A percentile compares a stretch with the other conserved stretches of the same genome.
phyloP scores from a whole-genome alignment of 2,329 filamentous ascomycete genomes.

The Pestalotiopsis sp. region DNA sequence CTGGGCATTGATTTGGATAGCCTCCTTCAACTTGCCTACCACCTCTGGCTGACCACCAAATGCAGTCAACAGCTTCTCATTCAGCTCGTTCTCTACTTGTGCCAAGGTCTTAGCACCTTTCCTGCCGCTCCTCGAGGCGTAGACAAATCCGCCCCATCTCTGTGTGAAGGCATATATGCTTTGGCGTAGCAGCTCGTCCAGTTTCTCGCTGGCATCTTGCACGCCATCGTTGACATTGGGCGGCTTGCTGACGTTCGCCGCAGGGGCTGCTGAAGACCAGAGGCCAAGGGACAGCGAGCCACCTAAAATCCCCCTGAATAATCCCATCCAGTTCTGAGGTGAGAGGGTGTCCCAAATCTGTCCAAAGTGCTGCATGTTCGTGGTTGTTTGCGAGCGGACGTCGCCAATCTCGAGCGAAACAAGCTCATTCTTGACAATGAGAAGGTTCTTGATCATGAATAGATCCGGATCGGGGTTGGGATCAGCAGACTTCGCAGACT shows the following conservation, averaged over 20 bases:
- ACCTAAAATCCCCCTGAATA: constrained; percentile 58
- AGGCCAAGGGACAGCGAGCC: constrained; percentile 44
- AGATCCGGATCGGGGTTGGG: constrained; percentile 74
- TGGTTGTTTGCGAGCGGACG: constrained; percentile 51
- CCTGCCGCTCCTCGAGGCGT: constrained; percentile 48
- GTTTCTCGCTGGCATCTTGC: constrained; percentile 63
- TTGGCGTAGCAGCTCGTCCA: constrained; percentile 62
- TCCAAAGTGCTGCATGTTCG: constrained; percentile 59
- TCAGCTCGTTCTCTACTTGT: constrained; percentile 57
- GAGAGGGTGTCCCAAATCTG: constrained; percentile 66
- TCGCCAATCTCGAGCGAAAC: constrained; percentile 91
- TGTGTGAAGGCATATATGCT: constrained; percentile 64
- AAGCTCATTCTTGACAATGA: constrained; percentile 93
- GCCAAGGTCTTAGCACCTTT: constrained; percentile 49
- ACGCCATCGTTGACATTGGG: constrained; percentile 19
- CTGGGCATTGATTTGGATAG: constrained; percentile 56
- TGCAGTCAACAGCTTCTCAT: constrained; percentile 54
- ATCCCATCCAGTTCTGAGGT: constrained; percentile 57
- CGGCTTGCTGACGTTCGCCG: constrained; percentile 17
- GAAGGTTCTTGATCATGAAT: constrained; percentile 91
- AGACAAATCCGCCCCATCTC: constrained; percentile 54
- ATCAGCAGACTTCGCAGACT: constrained; percentile 53
- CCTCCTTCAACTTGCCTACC: constrained; percentile 59
- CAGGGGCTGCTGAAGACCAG: constrained; percentile 26
- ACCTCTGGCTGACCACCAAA: constrained; percentile 62